Percentiles rank a stretch among this genome's conserved stretches.
These are phyloP conservation scores for Aspergillus sp. DNA, from an alignment of 2,329 filamentous ascomycete genomes.

Conservation along the genomic window DNA sequence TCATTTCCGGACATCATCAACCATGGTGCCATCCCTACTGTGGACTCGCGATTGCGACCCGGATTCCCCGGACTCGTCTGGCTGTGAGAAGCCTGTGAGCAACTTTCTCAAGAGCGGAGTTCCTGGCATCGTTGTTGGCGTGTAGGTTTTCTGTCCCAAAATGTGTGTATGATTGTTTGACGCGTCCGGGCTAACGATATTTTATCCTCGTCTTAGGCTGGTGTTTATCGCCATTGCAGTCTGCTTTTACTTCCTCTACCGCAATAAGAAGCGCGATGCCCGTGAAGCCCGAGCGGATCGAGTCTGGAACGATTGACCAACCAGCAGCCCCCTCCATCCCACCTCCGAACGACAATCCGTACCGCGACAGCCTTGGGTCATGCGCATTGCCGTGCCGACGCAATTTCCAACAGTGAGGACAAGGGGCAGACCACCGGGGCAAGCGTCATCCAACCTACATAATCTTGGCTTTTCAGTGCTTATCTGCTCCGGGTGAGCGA, in stretches of 20 bases:
- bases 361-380: too few relatives aligned
- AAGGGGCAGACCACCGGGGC: not conserved
- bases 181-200: not conserved
- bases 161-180: not conserved
- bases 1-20: not conserved
- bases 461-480: not conserved
- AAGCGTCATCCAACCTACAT: too few relatives aligned
- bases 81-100: conserved; percentile 16
- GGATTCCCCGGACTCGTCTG: not conserved
- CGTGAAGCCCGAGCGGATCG: conserved; percentile 10
- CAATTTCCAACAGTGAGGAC: not conserved
- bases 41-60: not conserved
- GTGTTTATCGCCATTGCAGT: conserved; percentile 10
- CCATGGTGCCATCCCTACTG: not conserved
- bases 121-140: conserved; percentile 15
- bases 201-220: conserved; percentile 5
- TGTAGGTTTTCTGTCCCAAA: conserved; percentile 10
- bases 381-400: not conserved
- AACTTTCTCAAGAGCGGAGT: conserved; percentile 18
- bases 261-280: conserved; percentile 16
- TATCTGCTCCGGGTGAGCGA: not conserved
- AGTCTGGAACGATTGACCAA: conserved; percentile 11
- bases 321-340: not conserved
- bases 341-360: too few relatives aligned
- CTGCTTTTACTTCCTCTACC: conserved; percentile 15